These are phyloP conservation scores for Lolium multiflorum DNA, from an alignment of 176 grass and related monocot species.

Conservation along the genomic window DNA sequence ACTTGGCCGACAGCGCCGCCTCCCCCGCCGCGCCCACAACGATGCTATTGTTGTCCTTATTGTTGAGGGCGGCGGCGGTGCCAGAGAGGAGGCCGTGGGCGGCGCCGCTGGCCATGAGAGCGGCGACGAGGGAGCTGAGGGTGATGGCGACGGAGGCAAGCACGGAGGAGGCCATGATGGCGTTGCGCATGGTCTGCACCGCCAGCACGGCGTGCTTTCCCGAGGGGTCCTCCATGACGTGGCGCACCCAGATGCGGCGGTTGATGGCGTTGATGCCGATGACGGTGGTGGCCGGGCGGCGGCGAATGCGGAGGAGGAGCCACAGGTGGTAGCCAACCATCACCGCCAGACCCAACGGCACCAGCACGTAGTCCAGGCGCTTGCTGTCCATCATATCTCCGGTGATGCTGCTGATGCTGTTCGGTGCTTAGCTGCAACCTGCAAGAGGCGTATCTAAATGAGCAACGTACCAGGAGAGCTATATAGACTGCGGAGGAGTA, in stretches of 20 bases:
- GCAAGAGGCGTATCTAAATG: not conserved
- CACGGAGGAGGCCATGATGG: conserved; percentile 76
- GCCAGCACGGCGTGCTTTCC: conserved; percentile 72
- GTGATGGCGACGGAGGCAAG: conserved; percentile 67
- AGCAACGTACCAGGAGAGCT: not conserved
- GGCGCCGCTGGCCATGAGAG: conserved; percentile 54
- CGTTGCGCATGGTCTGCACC: conserved; percentile 69
- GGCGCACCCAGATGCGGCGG: conserved; percentile 81
- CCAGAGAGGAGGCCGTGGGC: not conserved
- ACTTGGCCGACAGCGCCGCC: conserved; percentile 50
- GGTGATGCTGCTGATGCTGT: not conserved
- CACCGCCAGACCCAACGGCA: conserved; percentile 40
- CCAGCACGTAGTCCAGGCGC: conserved; percentile 46
- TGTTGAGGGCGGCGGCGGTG: not conserved
- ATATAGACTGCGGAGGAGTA: not conserved
- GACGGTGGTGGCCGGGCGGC: conserved; percentile 62
- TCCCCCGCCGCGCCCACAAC: not conserved
- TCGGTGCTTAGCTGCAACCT: not conserved
- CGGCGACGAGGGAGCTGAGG: conserved; percentile 61
- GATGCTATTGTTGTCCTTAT: not conserved
- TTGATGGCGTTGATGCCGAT: conserved; percentile 85
- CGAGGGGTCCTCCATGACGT: conserved; percentile 72
- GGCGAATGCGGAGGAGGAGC: conserved; percentile 64
- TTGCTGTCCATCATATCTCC: conserved; percentile 39
- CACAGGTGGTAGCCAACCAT: conserved; percentile 62